Evolutionary conservation across 306 rosid species (phyloP), one percentile per base, ranked within the genome.

Genomic region (Lupinus albus): DNA sequence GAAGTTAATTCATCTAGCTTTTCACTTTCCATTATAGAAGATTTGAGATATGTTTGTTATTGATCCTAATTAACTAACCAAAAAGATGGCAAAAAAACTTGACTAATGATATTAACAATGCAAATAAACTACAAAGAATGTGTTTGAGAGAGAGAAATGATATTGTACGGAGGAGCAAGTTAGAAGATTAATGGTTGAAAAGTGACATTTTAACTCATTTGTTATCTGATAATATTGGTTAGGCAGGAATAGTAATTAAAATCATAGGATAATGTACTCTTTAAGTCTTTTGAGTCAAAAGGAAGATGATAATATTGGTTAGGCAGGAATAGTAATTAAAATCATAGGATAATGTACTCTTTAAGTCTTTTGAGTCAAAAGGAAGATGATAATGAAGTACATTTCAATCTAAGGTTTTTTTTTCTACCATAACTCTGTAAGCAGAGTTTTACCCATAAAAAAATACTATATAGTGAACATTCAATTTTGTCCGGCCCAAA

Each of bases 121-220:
- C 17, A 60, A 68, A 68, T 39, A 11, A 51, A 61, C 11, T 61
- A 32, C 8, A 33, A 32, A 62, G 44, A 68, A 68, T 4, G 36
- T 51, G 50, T 61, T 17, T 18, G 18, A 11, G 16, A 60, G 12
- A 68, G 49, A 75, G 58, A 39, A 3, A 53, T 30, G 48, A 67
- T 33, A 53, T 61, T 69, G 71, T 59, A 36, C 61, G 80, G 74
- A 61, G 3, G 38, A 61, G 67, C 36, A 61, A 61, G 41, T 33
- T 10, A 69, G 15, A 76, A 53, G 60, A 25, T 69, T 70, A 69
- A 62, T 54, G 80, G 80, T 63, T 69, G 30, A 69, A 69, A 76
- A 61, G 11, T 61, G n/a, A 20, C 45, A 76, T 8, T 76, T 45
- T 61, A 15, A 10, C 2, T 56, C 1, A 17, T 12, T 12, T 4